Base-by-base conservation (phyloP, 805 yeast genomes). In the Ogataea polymorpha region DNA sequence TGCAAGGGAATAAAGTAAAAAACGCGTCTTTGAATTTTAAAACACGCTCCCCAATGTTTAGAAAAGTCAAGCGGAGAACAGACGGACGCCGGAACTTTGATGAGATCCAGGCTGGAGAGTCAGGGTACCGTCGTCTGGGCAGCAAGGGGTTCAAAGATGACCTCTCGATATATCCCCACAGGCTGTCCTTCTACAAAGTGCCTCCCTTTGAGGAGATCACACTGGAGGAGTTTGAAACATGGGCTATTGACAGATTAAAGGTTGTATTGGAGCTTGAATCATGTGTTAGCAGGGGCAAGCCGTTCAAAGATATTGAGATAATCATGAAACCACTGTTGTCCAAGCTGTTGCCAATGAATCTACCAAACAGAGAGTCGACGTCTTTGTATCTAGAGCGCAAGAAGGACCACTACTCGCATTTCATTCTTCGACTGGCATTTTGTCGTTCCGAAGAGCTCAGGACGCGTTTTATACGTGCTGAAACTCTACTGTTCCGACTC, bases 361-460 rank as follows among this genome's bases (percentile, higher is more conserved):
- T 72, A 9, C 68, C 68, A n/a, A 53, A 67, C 11, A 61, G 61
- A 20, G 65, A 63, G 44, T 69, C 75, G 40, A 58, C 63, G 13
- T 58, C 66, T 3, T 58, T 68, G 31, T 62, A 68, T 28, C 67
- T 68, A 28, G 95, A 87, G 57, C 77, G 95, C 51, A 75, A 75
- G 49, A 91, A 91, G 59, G 99, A 93, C 63, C 91, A 88, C 56
- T 88, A 86, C 60, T 85, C 96, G 5, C 99, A 93, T 65, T 93
- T 69, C 59, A 90, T 91, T 25, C 66, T 93, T 48, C 72, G 97
- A 41, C 70, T 93, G 28, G 96, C 95, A 33, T 93, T 93, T 59
- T 86, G 97, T 58, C 79, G 95, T 48, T 77, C 80, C 3, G 86
- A 86, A 36, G 98, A 91, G 45, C 71, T 90, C 36, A 75, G 97